These are phyloP conservation scores for Hylodesmum podocarpum DNA, from an alignment of 306 rosid genomes.

Conservation along the genomic window DNA sequence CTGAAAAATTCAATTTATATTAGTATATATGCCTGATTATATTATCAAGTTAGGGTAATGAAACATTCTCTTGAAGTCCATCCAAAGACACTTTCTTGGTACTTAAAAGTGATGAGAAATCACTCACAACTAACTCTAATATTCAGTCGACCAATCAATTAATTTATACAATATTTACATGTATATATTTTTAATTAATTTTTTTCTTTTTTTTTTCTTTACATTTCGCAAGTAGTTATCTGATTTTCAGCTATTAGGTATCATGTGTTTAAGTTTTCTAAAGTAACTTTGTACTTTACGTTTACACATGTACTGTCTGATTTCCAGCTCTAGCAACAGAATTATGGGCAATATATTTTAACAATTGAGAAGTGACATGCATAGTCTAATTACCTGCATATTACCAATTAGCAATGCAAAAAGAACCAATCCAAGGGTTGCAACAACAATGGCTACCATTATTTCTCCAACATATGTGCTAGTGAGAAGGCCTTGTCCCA, in stretches of 20 bases:
- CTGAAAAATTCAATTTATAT: slow-evolving; percentile 39
- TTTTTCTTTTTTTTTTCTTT: too few relatives aligned
- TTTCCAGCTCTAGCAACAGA: background rate
- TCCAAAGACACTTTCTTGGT: background rate
- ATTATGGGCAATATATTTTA: background rate
- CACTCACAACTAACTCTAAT: too few relatives aligned
- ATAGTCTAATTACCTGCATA: slow-evolving; percentile 70
- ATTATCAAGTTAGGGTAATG: background rate
- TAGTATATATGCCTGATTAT: background rate
- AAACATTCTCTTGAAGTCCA: background rate
- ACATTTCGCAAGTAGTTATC: too few relatives aligned
- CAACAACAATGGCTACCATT: slow-evolving; percentile 71
- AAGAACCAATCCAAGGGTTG: slow-evolving; percentile 84
- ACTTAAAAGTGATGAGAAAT: too few relatives aligned
- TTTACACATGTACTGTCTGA: too few relatives aligned
- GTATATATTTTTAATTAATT: too few relatives aligned
- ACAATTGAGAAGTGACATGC: background rate
- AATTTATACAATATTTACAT: too few relatives aligned
- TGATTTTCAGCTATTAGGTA: too few relatives aligned
- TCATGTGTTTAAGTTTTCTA: background rate
- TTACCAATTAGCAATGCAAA: slow-evolving; percentile 90
- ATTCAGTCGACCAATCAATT: too few relatives aligned
- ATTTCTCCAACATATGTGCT: slow-evolving; percentile 91
- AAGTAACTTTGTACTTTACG: too few relatives aligned
- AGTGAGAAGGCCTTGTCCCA: slow-evolving; percentile 86